phyloP scores from a whole-genome alignment of 176 grass and related monocot genomes.

The Oropetium thomaeum region DNA sequence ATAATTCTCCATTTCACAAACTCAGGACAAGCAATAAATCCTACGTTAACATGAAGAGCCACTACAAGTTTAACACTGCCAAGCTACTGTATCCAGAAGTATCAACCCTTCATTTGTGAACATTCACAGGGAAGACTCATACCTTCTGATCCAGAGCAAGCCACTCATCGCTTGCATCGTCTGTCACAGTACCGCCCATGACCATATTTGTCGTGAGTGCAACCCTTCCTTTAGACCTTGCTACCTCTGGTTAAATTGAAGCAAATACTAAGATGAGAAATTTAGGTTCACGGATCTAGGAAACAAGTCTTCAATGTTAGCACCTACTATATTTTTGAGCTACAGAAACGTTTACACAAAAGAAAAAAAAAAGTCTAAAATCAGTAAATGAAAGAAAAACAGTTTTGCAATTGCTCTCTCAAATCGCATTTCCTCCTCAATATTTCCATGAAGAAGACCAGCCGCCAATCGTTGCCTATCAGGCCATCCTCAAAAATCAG shows the following conservation, averaged over 20 bases:
- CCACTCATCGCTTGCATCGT: slow-evolving; percentile 91
- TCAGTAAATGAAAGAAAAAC: no score
- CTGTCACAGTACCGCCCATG: slow-evolving; percentile 79
- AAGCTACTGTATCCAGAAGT: background rate
- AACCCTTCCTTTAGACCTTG: slow-evolving; percentile 83
- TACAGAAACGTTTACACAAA: no score
- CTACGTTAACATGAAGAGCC: background rate
- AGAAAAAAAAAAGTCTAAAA: no score
- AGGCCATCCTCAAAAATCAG: background rate
- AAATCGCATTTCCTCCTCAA: background rate
- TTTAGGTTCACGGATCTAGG: background rate
- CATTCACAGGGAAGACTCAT: slow-evolving; percentile 1
- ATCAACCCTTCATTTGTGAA: background rate
- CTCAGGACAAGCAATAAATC: background rate
- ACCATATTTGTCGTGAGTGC: slow-evolving; percentile 95
- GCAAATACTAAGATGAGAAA: background rate
- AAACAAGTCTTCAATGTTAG: background rate
- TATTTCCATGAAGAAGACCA: background rate
- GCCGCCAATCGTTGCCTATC: background rate
- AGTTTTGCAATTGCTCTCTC: no score
- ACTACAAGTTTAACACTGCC: background rate
- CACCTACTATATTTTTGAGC: background rate
- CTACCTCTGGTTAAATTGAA: slow-evolving; percentile 59
- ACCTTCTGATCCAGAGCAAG: slow-evolving; percentile 94
- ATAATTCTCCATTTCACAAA: background rate